Conservation (phyloP, 371 early-diverging fungal genomes). For the Thermomucor indicae-seudaticae region DNA sequence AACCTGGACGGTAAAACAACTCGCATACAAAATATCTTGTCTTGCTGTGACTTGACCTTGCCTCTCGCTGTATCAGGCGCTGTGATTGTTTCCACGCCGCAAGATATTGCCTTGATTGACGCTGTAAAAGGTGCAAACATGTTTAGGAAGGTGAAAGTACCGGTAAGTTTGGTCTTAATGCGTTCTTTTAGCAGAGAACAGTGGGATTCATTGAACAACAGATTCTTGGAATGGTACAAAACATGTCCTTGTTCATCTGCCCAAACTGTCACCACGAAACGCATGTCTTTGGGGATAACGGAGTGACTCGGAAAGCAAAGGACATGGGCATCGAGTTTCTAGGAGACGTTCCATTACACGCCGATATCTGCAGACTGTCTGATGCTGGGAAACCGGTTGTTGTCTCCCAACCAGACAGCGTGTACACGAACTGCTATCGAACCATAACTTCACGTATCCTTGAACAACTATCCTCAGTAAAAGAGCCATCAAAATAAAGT, state of each 20-base stretch:
- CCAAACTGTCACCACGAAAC: constrained; percentile 75
- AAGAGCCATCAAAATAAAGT: too few species aligned
- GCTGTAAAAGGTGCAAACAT: constrained; percentile 79
- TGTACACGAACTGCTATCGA: constrained; percentile 57
- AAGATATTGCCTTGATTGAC: constrained; percentile 84
- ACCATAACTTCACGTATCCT: constrained; percentile 59
- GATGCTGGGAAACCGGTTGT: constrained; percentile 81
- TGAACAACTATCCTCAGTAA: too few species aligned
- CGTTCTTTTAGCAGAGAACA: not conserved
- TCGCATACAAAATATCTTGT: not conserved
- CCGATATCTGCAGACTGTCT: constrained; percentile 65
- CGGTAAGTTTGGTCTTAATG: constrained; percentile 50
- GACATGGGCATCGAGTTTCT: constrained; percentile 62
- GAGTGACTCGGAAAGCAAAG: constrained; percentile 57
- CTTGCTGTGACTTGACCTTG: not conserved
- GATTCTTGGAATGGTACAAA: constrained; percentile 88
- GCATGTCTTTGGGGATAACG: constrained; percentile 78
- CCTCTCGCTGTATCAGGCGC: constrained; percentile 45
- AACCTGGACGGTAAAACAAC: constrained; percentile 65
- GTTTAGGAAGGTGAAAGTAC: constrained; percentile 80
- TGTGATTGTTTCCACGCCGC: constrained; percentile 88
- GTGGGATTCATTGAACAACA: constrained; percentile 13
- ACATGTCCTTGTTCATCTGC: constrained; percentile 85
- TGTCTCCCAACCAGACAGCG: constrained; percentile 61
- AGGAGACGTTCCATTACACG: constrained; percentile 78